Evolutionary conservation across 257 asterid genomes (phyloP).

Genomic region (Scutellaria galericulata): DNA sequence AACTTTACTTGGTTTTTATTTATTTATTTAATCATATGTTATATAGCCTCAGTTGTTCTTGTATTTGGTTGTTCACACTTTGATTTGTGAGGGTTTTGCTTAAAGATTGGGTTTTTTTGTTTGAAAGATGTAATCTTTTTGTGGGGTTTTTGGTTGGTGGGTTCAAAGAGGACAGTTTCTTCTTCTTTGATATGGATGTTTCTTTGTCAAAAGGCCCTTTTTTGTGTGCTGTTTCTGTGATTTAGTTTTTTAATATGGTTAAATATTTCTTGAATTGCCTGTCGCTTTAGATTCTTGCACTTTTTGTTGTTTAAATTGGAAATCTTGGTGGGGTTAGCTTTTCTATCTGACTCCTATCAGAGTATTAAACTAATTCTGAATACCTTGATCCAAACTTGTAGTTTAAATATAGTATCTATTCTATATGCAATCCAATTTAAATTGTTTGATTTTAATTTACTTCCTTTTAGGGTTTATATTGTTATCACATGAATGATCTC

Average conservation of each 20-base stretch:
- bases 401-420: neutral
- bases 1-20: slow-evolving; percentile 20
- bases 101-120: neutral
- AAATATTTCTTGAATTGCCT: slow-evolving; percentile 26
- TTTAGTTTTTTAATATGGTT: slow-evolving; percentile 13
- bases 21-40: neutral
- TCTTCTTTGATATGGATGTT: slow-evolving; percentile 40
- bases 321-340: slow-evolving; percentile 44
- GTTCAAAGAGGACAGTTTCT: neutral
- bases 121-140: slow-evolving; percentile 5
- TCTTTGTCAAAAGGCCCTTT: slow-evolving; percentile 26
- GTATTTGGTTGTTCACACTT: too few species aligned
- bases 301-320: slow-evolving; percentile 30
- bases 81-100: slow-evolving; percentile 11
- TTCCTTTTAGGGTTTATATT: slow-evolving; percentile 23
- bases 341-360: neutral
- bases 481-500: slow-evolving; percentile 25
- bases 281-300: slow-evolving; percentile 38
- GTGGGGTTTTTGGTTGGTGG: slow-evolving; percentile 34
- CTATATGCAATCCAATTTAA: slow-evolving; percentile 9
- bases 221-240: slow-evolving; percentile 9
- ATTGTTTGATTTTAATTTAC: neutral
- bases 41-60: too few species aligned
- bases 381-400: slow-evolving; percentile 29
- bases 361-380: slow-evolving; percentile 19